These are phyloP conservation scores for Yamadazyma oceani DNA, from an alignment of 1,139 yeast species.

Conservation along the genomic window DNA sequence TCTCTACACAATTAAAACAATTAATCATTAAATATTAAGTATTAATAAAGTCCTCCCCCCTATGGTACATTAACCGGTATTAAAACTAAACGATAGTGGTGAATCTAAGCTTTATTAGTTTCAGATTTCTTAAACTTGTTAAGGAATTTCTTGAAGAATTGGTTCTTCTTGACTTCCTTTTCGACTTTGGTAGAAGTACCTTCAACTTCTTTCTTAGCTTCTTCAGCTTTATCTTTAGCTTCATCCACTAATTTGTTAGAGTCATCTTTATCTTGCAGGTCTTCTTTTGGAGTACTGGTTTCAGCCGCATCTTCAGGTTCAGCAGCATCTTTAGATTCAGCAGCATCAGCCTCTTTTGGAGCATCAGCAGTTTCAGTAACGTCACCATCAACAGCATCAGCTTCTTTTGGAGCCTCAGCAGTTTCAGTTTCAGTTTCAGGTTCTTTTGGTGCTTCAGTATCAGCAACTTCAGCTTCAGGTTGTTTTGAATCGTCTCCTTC, in stretches of 20 bases:
- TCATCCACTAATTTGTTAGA: slow-evolving; percentile 10
- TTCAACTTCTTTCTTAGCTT: slow-evolving; percentile 32
- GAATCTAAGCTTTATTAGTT: slow-evolving; percentile 29
- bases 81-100: slow-evolving; percentile 28
- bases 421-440: slow-evolving; percentile 6
- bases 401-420: slow-evolving; percentile 3
- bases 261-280: slow-evolving; percentile 12
- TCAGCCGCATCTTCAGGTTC: slow-evolving; percentile 25
- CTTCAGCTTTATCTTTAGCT: slow-evolving; percentile 20
- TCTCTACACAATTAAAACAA: background rate
- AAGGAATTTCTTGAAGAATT: slow-evolving; percentile 50
- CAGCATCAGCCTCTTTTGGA: slow-evolving; percentile 12
- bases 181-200: slow-evolving; percentile 28
- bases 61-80: background rate
- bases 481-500: slow-evolving; percentile 7
- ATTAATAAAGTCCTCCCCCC: slow-evolving; percentile 1
- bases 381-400: slow-evolving; percentile 8
- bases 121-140: slow-evolving; percentile 49
- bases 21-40: slow-evolving; percentile 1
- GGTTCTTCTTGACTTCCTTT: slow-evolving; percentile 46
- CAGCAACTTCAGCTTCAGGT: slow-evolving; percentile 10
- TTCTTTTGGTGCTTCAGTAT: slow-evolving; percentile 12
- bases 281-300: slow-evolving; percentile 9
- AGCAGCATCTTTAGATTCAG: slow-evolving; percentile 10
- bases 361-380: slow-evolving; percentile 16